phyloP scores from a whole-genome alignment of 495 filamentous ascomycete genomes.

The Neurospora sp. region DNA sequence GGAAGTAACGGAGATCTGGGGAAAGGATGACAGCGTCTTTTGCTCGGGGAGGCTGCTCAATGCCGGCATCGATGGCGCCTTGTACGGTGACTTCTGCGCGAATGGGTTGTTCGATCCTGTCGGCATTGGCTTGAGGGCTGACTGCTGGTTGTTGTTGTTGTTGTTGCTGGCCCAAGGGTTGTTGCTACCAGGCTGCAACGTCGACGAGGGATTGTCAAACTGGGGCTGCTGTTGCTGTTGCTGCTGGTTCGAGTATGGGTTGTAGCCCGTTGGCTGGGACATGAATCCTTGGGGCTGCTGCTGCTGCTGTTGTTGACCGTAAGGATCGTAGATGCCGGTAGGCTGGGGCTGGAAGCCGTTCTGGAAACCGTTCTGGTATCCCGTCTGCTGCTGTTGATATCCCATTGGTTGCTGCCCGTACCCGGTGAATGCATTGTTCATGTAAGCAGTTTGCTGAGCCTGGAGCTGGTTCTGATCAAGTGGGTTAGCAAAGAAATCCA shows the following conservation, averaged over 20 bases:
- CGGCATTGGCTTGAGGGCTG: constrained; percentile 47
- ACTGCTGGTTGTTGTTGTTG: constrained; percentile 33
- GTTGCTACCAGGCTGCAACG: constrained; percentile 64
- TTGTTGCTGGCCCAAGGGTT: constrained; percentile 65
- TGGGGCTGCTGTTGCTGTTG: constrained; percentile 40
- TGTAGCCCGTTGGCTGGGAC: constrained; percentile 69
- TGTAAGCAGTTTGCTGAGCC: constrained; percentile 71
- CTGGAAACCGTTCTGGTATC: constrained; percentile 48
- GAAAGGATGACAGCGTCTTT: constrained; percentile 47
- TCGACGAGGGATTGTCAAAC: constrained; percentile 39
- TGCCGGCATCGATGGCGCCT: constrained; percentile 47
- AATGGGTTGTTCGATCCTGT: constrained; percentile 98
- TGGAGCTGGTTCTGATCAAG: constrained; percentile 61
- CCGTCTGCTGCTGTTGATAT: constrained; percentile 54
- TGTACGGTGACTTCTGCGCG: constrained; percentile 45
- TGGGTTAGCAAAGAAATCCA: constrained; percentile 95
- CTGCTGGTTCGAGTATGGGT: constrained; percentile 57
- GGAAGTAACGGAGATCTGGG: constrained; percentile 5
- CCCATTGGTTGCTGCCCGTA: constrained; percentile 11
- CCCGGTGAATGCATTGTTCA: constrained; percentile 71
- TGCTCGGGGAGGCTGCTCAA: constrained; percentile 64
- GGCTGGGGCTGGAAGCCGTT: constrained; percentile 35
- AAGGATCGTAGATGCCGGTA: constrained; percentile 32
- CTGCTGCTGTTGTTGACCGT: constrained; percentile 45
- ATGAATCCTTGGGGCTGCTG: constrained; percentile 47